A percentile compares a stretch with the other conserved stretches of the same genome.
These are phyloP conservation scores for Wickerhamiella azyma DNA, from an alignment of 805 yeast species.

Conservation along the genomic window DNA sequence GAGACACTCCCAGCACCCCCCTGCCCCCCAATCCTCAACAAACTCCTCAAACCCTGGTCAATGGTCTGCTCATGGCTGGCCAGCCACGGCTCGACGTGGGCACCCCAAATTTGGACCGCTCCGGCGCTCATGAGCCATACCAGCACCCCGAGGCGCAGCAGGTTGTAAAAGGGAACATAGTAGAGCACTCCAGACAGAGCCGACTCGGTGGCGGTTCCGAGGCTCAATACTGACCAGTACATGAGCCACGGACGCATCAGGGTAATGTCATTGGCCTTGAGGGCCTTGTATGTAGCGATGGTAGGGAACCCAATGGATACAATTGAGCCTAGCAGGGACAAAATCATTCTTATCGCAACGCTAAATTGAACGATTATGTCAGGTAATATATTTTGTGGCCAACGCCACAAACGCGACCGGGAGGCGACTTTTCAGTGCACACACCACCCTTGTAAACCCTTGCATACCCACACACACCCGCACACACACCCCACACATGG, in stretches of 20 bases:
- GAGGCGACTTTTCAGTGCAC: too few relatives aligned
- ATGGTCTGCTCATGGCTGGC: constrained; percentile 25
- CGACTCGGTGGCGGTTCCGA: constrained; percentile 30
- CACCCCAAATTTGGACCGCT: constrained; percentile 30
- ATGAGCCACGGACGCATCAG: constrained; percentile 35
- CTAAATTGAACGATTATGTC: too few relatives aligned
- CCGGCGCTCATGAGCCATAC: constrained; percentile 50
- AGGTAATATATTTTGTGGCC: too few relatives aligned
- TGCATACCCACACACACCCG: too few relatives aligned
- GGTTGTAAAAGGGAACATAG: constrained; percentile 42
- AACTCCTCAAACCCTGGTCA: constrained; percentile 21
- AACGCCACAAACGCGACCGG: not conserved
- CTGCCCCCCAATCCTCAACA: constrained; percentile 8
- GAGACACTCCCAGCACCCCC: too few relatives aligned
- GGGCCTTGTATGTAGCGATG: constrained; percentile 46
- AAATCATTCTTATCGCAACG: not conserved
- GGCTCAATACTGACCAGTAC: constrained; percentile 55
- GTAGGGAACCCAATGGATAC: constrained; percentile 44
- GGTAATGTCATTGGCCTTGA: constrained; percentile 30
- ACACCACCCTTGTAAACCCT: too few relatives aligned
- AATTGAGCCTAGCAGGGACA: constrained; percentile 10
- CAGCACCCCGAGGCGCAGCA: constrained; percentile 35
- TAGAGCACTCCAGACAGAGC: constrained; percentile 32
- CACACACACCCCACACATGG: too few relatives aligned
- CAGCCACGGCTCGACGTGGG: constrained; percentile 30